Conservation (phyloP, 75 land plant species). For the Sequoiadendron giganteum region DNA sequence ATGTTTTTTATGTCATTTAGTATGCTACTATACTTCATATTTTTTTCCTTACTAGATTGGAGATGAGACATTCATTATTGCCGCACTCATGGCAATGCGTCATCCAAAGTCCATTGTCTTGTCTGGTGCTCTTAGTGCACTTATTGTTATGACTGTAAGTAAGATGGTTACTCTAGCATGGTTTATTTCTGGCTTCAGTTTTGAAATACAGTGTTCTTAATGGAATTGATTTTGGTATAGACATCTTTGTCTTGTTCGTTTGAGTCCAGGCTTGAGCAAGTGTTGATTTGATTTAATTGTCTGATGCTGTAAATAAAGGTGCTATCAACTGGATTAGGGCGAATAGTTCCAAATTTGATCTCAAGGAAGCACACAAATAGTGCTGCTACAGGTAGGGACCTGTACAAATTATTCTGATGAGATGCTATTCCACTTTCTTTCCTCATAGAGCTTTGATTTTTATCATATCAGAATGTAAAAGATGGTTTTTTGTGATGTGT, state of each 20-base stretch:
- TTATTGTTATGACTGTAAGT: conserved; percentile 97
- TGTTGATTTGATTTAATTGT: conserved; percentile 11
- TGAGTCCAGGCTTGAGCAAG: neutral
- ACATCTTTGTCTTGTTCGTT: neutral
- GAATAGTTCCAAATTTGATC: conserved; percentile 97
- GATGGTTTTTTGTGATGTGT: neutral
- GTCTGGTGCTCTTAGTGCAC: conserved; percentile 94
- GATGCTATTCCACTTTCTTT: neutral
- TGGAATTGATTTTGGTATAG: neutral
- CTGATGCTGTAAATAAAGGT: conserved; percentile 45
- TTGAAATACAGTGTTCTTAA: neutral
- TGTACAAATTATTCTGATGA: neutral
- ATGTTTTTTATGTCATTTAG: neutral
- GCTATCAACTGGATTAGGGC: conserved; percentile 93
- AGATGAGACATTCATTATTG: conserved; percentile 98
- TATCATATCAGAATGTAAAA: neutral
- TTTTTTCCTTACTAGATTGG: conserved; percentile 67
- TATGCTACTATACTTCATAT: neutral
- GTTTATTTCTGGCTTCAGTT: neutral
- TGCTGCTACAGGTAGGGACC: conserved; percentile 80
- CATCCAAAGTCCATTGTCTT: conserved; percentile 96
- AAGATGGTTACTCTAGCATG: neutral
- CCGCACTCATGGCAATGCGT: conserved; percentile 98
- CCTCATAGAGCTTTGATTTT: conserved; percentile 6
- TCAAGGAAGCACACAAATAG: conserved; percentile 92